These are phyloP conservation scores for Termitomyces sp. DNA, from an alignment of 768 basidiomycete species.

Conservation along the genomic window DNA sequence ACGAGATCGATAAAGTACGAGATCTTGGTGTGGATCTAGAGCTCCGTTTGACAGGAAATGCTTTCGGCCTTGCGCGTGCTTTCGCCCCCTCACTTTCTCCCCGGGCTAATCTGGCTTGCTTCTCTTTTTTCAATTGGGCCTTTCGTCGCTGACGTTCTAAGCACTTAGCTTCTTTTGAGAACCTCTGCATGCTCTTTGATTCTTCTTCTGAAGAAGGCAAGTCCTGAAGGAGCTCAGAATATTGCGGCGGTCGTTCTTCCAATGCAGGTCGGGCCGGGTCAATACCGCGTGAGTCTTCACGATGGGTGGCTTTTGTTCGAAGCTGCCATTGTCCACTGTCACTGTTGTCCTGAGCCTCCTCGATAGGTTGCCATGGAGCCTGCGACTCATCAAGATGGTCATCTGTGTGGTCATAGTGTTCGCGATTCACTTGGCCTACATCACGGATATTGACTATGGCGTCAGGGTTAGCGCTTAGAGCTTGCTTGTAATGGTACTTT, in stretches of 20 bases:
- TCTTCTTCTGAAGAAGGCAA: conserved; percentile 41
- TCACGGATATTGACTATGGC: conserved; percentile 57
- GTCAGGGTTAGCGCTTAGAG: conserved; percentile 56
- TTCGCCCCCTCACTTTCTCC: conserved; percentile 16
- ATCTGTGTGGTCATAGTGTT: conserved; percentile 25
- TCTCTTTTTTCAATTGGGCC: background rate
- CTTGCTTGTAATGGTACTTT: conserved; percentile 45
- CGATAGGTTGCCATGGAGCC: conserved; percentile 19
- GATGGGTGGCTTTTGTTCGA: background rate
- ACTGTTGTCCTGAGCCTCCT: conserved; percentile 20
- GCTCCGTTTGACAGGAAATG: conserved; percentile 19
- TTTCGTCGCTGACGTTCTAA: conserved; percentile 5
- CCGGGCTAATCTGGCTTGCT: background rate
- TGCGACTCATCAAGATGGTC: conserved; percentile 30
- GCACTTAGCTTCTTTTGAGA: conserved; percentile 31
- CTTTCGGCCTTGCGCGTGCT: conserved; percentile 16
- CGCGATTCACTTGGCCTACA: conserved; percentile 24
- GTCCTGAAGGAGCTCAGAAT: conserved; percentile 35
- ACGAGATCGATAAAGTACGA: background rate
- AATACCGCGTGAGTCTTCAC: background rate
- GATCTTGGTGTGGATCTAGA: background rate
- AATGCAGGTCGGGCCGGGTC: background rate
- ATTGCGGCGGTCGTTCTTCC: conserved; percentile 16
- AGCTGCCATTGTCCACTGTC: conserved; percentile 8
- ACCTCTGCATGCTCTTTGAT: conserved; percentile 24